These are phyloP conservation scores for Microdochium trichocladiopsis DNA, from an alignment of 2,329 filamentous ascomycete genomes.

Conservation along the genomic window DNA sequence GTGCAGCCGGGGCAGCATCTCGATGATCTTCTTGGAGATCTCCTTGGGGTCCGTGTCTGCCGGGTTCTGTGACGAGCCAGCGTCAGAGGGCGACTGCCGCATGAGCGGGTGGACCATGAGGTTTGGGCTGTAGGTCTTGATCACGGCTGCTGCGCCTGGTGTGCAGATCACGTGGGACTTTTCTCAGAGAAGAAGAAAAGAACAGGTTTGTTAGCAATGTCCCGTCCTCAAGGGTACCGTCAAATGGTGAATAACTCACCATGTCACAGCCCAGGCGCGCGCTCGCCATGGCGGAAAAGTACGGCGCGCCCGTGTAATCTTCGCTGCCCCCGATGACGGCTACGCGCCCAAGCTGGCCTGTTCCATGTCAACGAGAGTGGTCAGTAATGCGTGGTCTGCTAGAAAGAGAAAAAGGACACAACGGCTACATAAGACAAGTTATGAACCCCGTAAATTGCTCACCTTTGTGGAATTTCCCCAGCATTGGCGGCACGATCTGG, in stretches of 20 bases:
- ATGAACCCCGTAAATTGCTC: too few species aligned
- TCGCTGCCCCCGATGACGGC: constrained; percentile 92
- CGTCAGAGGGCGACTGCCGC: constrained; percentile 55
- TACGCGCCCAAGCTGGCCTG: constrained; percentile 85
- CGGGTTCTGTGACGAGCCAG: constrained; percentile 36
- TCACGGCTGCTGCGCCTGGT: constrained; percentile 75
- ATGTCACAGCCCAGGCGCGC: constrained; percentile 85
- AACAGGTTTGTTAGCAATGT: not conserved
- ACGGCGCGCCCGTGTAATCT: constrained; percentile 95
- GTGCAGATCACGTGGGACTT: constrained; percentile 97
- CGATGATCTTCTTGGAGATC: constrained; percentile 63
- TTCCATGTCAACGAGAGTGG: constrained; percentile 6
- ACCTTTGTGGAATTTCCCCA: constrained; percentile 96
- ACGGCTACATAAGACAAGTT: too few species aligned
- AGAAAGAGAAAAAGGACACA: too few species aligned
- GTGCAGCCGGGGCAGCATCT: constrained; percentile 80
- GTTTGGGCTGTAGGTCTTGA: constrained; percentile 96
- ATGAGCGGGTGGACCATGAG: constrained; percentile 95
- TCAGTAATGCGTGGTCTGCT: too few species aligned
- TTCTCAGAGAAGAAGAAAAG: too few species aligned
- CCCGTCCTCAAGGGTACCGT: too few species aligned
- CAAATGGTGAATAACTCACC: too few species aligned
- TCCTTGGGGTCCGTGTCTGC: constrained; percentile 48
- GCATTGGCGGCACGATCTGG: constrained; percentile 89
- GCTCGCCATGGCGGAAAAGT: constrained; percentile 96